Base-by-base conservation (phyloP, 306 rosid genomes). In the Ormosia semicastrata region DNA sequence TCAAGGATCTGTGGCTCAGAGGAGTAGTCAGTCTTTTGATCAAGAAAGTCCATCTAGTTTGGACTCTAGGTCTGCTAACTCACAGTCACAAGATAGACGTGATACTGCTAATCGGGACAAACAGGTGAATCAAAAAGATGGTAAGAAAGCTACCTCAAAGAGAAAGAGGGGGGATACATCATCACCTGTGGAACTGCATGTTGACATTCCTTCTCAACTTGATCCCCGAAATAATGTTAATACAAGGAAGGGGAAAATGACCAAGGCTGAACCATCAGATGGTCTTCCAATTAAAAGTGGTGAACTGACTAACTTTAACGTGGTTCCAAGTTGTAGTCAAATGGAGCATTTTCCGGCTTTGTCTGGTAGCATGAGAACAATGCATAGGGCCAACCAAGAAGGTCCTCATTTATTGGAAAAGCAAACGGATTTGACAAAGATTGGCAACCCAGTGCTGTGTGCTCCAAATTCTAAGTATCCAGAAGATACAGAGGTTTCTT, bases 21-120 rank as follows among this genome's bases (percentile, higher is more conserved):
- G 96, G 79, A 91, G 92, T 83, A 81, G 87, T 82, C 98, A 91
- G 78, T 92, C 97, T 82, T 91, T 94, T 86, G 99, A 96, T 88
- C 97, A 93, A 83, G 99, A 76, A 87, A 96, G 99, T 86, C 99
- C 99, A 1, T 91, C 97, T 82, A 94, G 99, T 89, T 87, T 96
- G 89, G 99, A 96, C 86, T 94, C 99, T 67, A 96, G 97, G 93
- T 94, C 99, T 85, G 97, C 94, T 75, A 96, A 96, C 87, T 96
- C 99, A 1, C 98, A 92, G 82, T 90, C 97, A 64, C 98, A 93
- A 81, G 98, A 96, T 77, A 92, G 92, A 86, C 97, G 97, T 37
- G 97, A 92, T 75, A 77, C 92, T 69, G 76, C 84, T 43, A 93
- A 83, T 57, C 69, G 86, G 92, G 97, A 88, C 80, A 94, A 91